Evolutionary conservation across 805 yeast species (phyloP), one percentile per base, ranked within the genome.

Genomic region (Zygoascus flipseniorum): DNA sequence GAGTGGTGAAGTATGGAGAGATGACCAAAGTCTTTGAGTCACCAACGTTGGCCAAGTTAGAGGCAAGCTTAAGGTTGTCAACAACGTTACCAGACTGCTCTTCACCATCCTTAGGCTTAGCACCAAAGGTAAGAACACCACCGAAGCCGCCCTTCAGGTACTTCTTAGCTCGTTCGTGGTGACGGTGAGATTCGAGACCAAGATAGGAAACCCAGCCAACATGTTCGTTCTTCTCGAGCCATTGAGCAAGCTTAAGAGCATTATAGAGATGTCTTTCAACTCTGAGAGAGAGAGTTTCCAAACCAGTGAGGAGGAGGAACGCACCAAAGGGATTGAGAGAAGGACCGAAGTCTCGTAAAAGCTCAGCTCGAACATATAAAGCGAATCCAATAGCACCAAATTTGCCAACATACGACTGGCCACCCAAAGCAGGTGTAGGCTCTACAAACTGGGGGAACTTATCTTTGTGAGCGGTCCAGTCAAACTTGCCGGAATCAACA

Each of bases 1-100:
- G 99, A 26, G 98, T 92, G 43, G 98, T 93, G 72, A 80, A 89
- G 78, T 85, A 90, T 60, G 99, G 99, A 52, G 97, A 90, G 70
- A 92, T 92, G 54, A 92, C 95, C 67, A 92, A 78, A 46, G 98
- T 88, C 76, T 92, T 93, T 50, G 92, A 83, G 66, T 92, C 99
- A 67, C 99, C 99, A 55, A 92, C 97, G 65, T 92, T 92, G 49
- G 99, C 98, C 67, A 93, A 81, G 74, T 89, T 87, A 32, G 96
- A 85, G 53, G 96, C 95, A 54, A 93, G 72, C 71, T 88, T 80
- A 70, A 93, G 80, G 62, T 72, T 74, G 70, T 90, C 96, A 56
- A 88, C 96, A 56, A 89, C 88, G 62, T 76, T 78, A 52, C 92
- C 90, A 62, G 95, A 89, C 43, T 90, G 80, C 59, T 82, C 85